Evolutionary conservation across 371 early-diverging fungal genomes (phyloP).

Genomic region (Circinella minor): DNA sequence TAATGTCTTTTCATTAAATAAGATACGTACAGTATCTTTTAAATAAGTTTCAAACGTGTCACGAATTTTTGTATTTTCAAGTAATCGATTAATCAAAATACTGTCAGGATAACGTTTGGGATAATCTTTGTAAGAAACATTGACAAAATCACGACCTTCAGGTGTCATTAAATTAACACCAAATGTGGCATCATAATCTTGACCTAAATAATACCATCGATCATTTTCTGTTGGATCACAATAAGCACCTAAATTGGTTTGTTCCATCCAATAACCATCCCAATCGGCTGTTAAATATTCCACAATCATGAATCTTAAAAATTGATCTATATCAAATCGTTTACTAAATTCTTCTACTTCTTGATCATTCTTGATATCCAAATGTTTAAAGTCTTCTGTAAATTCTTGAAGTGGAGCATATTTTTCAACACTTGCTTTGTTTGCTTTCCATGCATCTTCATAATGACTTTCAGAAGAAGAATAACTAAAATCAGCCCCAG

Average conservation of each 20-base stretch:
- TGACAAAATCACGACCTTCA: constrained; percentile 33
- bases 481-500: constrained; percentile 54
- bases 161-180: constrained; percentile 52
- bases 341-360: constrained; percentile 42
- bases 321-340: constrained; percentile 45
- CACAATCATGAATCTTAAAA: constrained; percentile 61
- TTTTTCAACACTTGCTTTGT: constrained; percentile 37
- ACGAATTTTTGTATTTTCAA: constrained; percentile 43
- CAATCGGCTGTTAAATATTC: constrained; percentile 61
- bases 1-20: constrained; percentile 57
- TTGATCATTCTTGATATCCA: constrained; percentile 44
- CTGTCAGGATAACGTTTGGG: constrained; percentile 40
- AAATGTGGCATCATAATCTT: constrained; percentile 67
- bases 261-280: constrained; percentile 66
- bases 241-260: constrained; percentile 61
- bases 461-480: constrained; percentile 25
- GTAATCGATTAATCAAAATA: constrained; percentile 55
- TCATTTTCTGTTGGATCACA: constrained; percentile 49
- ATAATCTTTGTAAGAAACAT: constrained; percentile 42
- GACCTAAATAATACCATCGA: constrained; percentile 49
- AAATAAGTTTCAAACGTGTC: constrained; percentile 52
- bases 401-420: constrained; percentile 42
- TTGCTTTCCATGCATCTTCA: constrained; percentile 33
- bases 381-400: constrained; percentile 41
- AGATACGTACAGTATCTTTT: constrained; percentile 37